Percentiles rank a stretch among this genome's conserved stretches.
Evolutionary conservation across 2,329 filamentous ascomycete species (phyloP).

Genomic region (Pseudogymnoascus sp.): DNA sequence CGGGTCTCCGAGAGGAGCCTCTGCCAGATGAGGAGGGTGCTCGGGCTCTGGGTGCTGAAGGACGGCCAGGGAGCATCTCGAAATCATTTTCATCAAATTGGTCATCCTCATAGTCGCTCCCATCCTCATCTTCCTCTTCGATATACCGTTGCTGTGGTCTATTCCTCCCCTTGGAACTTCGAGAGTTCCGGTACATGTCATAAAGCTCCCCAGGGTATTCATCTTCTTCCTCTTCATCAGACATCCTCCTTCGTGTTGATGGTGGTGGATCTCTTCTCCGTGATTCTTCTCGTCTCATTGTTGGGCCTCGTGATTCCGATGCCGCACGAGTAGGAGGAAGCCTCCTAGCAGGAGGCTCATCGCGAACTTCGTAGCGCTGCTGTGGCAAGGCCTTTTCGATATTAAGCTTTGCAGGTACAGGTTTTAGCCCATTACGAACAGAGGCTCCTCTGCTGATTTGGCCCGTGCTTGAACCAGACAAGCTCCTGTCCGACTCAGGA

Average conservation of each 20-base stretch:
- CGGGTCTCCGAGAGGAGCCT: constrained; percentile 50
- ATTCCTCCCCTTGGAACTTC: constrained; percentile 32
- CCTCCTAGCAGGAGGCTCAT: constrained; percentile 24
- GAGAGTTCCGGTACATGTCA: constrained; percentile 52
- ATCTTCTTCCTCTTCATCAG: constrained; percentile 42
- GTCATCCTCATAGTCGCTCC: constrained; percentile 61
- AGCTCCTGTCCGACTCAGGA: constrained; percentile 68
- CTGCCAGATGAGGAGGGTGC: constrained; percentile 34
- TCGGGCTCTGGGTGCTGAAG: constrained; percentile 36
- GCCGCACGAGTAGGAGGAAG: constrained; percentile 40
- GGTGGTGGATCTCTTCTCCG: constrained; percentile 24
- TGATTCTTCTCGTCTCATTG: constrained; percentile 24
- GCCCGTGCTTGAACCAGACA: constrained; percentile 18
- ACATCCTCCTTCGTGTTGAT: constrained; percentile 22
- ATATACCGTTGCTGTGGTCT: constrained; percentile 54
- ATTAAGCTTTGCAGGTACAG: constrained; percentile 53
- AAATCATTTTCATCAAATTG: constrained; percentile 70
- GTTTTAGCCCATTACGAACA: constrained; percentile 53
- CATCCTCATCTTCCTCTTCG: constrained; percentile 71
- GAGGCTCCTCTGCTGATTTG: constrained; percentile 46
- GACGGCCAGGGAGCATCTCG: constrained; percentile 60
- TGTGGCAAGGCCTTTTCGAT: constrained; percentile 47
- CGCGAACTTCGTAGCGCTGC: constrained; percentile 31
- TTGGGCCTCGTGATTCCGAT: constrained; percentile 41
- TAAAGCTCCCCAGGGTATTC: constrained; percentile 52